Evolutionary conservation across 768 basidiomycete species (phyloP).

Genomic region (Panellus pusillus): DNA sequence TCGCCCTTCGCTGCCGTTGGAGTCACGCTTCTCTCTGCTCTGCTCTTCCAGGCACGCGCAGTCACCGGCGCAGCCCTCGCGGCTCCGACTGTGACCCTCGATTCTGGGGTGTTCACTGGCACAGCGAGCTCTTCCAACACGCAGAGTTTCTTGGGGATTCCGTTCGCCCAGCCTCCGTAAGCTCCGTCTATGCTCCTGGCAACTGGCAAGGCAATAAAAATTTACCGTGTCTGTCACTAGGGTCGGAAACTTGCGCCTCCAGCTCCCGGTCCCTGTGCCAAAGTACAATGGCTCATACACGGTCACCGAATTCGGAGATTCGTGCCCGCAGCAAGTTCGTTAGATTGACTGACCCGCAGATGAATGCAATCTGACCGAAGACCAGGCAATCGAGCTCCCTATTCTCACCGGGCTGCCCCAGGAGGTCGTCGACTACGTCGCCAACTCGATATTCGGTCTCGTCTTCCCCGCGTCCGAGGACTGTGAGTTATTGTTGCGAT

Average conservation of each 20-base stretch:
- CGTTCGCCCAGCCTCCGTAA: slow-evolving; percentile 40
- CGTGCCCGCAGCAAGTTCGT: slow-evolving; percentile 46
- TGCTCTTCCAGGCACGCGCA: slow-evolving; percentile 4
- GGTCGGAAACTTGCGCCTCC: slow-evolving; percentile 31
- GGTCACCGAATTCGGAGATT: slow-evolving; percentile 42
- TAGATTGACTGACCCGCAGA: too few species aligned
- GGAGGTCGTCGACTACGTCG: slow-evolving; percentile 30
- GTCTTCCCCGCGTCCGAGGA: slow-evolving; percentile 40
- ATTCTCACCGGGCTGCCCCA: slow-evolving; percentile 29
- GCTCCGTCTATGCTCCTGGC: slow-evolving; percentile 2
- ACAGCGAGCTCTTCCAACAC: slow-evolving; percentile 17
- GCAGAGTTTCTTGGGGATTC: slow-evolving; percentile 38
- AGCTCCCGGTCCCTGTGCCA: slow-evolving; percentile 37
- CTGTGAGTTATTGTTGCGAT: slow-evolving; percentile 32
- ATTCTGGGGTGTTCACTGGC: slow-evolving; percentile 33
- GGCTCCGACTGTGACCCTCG: slow-evolving; percentile 29
- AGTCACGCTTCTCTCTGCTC: neutral
- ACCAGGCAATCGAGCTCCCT: slow-evolving; percentile 28
- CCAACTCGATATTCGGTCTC: slow-evolving; percentile 26
- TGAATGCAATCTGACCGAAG: too few species aligned
- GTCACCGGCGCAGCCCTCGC: slow-evolving; percentile 4
- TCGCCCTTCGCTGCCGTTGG: slow-evolving; percentile 1
- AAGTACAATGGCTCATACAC: slow-evolving; percentile 38
- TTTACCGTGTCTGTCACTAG: slow-evolving; percentile 19
- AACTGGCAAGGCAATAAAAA: neutral